A percentile compares a stretch with the other conserved stretches of the same genome.
These are phyloP conservation scores for Hemisphaericaspora nanyangensis DNA, from an alignment of 805 yeast species.

Conservation along the genomic window DNA sequence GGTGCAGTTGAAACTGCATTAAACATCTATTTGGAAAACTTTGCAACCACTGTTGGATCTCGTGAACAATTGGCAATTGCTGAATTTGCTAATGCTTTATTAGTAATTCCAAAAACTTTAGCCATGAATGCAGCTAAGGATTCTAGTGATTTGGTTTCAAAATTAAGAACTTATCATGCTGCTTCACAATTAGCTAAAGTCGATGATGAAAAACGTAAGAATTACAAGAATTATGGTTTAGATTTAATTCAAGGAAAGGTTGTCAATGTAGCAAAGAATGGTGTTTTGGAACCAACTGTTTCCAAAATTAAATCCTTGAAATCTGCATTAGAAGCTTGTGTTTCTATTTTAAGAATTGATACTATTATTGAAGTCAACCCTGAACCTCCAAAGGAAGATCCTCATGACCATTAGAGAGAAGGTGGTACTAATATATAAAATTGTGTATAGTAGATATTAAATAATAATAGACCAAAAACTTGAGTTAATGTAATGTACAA, in stretches of 20 bases:
- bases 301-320: constrained; percentile 90
- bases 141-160: constrained; percentile 90
- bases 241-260: constrained; percentile 90
- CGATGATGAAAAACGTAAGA: constrained; percentile 79
- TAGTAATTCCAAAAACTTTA: constrained; percentile 91
- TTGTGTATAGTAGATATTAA: not conserved
- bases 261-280: constrained; percentile 76
- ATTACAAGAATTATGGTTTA: constrained; percentile 87
- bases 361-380: constrained; percentile 98
- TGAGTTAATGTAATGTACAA: constrained; percentile 1
- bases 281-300: constrained; percentile 94
- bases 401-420: constrained; percentile 65
- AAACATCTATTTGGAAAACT: constrained; percentile 90
- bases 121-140: constrained; percentile 98
- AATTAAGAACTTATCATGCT: constrained; percentile 93
- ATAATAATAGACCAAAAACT: not conserved
- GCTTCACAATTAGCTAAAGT: constrained; percentile 85
- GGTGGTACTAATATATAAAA: not conserved
- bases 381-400: constrained; percentile 87
- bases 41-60: constrained; percentile 96
- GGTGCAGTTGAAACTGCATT: constrained; percentile 98
- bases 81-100: constrained; percentile 87
- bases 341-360: constrained; percentile 94
- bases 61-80: constrained; percentile 98
- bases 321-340: constrained; percentile 96